A percentile compares a stretch with the other conserved stretches of the same genome.
These are phyloP conservation scores for Lipomyces sp. DNA, from an alignment of 805 yeast genomes.

Conservation along the genomic window DNA sequence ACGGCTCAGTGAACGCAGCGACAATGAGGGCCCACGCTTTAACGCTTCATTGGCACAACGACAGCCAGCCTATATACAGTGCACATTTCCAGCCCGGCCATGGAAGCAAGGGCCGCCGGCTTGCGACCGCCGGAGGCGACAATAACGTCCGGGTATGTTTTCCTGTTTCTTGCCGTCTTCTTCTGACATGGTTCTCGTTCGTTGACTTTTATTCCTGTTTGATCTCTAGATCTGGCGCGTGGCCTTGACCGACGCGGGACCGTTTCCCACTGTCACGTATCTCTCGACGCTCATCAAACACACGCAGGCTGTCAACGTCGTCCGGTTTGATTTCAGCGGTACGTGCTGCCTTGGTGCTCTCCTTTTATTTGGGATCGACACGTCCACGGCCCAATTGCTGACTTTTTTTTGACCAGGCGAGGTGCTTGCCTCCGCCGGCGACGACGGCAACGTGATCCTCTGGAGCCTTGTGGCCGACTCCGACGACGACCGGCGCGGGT, in stretches of 20 bases:
- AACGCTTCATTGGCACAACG: constrained; percentile 45
- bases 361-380: not conserved
- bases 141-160: constrained; percentile 68
- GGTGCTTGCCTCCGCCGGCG: constrained; percentile 84
- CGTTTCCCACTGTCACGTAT: constrained; percentile 58
- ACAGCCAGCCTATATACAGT: constrained; percentile 42
- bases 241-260: constrained; percentile 9
- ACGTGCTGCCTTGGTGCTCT: not conserved
- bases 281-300: constrained; percentile 80
- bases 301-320: constrained; percentile 91
- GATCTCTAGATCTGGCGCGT: constrained; percentile 38
- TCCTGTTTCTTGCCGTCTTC: not conserved
- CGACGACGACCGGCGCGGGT: constrained; percentile 7
- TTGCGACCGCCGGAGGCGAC: constrained; percentile 95
- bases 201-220: not conserved
- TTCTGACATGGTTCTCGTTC: not conserved
- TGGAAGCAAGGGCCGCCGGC: constrained; percentile 39
- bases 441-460: constrained; percentile 82
- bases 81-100: constrained; percentile 40
- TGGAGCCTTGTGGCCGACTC: constrained; percentile 52
- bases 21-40: constrained; percentile 39
- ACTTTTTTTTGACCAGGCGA: constrained; percentile 32
- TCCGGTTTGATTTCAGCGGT: constrained; percentile 73
- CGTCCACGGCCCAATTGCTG: not conserved
- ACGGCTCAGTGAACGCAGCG: too few relatives aligned